Evolutionary conservation across 2,329 filamentous ascomycete species (phyloP).

Genomic region (Fragosphaeria purpurea): DNA sequence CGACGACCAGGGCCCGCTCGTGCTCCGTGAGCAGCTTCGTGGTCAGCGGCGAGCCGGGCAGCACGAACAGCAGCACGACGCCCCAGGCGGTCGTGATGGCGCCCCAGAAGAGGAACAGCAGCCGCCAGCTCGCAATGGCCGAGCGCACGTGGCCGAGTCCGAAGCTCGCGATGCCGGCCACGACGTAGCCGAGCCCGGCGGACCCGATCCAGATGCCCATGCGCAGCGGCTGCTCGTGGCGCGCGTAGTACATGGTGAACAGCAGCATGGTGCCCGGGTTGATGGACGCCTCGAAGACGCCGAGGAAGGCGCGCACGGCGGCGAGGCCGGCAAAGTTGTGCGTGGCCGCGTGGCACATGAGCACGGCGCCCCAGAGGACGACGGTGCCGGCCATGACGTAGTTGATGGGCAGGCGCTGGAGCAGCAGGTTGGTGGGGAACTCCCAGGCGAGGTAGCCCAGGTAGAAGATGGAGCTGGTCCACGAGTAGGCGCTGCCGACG

Average conservation of each 20-base stretch:
- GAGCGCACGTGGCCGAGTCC: conserved; percentile 51
- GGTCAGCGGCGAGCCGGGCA: conserved; percentile 48
- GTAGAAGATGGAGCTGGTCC: too few relatives aligned
- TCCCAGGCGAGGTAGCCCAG: too few relatives aligned
- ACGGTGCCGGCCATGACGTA: too few relatives aligned
- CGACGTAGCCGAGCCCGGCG: conserved; percentile 32
- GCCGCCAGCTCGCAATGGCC: conserved; percentile 50
- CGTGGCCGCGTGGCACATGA: conserved; percentile 41
- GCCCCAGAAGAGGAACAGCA: conserved; percentile 55
- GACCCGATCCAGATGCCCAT: conserved; percentile 50
- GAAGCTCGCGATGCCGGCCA: conserved; percentile 23
- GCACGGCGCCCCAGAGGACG: conserved; percentile 11
- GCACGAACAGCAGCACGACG: conserved; percentile 43
- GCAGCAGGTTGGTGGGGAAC: too few relatives aligned
- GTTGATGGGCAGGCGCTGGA: too few relatives aligned
- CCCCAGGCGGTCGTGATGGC: conserved; percentile 50
- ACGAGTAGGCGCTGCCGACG: too few relatives aligned
- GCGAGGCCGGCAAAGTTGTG: conserved; percentile 46
- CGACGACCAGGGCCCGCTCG: conserved; percentile 43
- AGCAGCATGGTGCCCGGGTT: conserved; percentile 48
- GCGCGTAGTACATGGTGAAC: conserved; percentile 55
- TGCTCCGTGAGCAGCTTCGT: conserved; percentile 37
- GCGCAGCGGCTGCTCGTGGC: conserved; percentile 49
- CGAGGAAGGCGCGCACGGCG: conserved; percentile 46
- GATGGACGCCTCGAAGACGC: conserved; percentile 50